These are phyloP conservation scores for Chenopodium album DNA, from an alignment of 148 eudicot genomes.

Conservation along the genomic window DNA sequence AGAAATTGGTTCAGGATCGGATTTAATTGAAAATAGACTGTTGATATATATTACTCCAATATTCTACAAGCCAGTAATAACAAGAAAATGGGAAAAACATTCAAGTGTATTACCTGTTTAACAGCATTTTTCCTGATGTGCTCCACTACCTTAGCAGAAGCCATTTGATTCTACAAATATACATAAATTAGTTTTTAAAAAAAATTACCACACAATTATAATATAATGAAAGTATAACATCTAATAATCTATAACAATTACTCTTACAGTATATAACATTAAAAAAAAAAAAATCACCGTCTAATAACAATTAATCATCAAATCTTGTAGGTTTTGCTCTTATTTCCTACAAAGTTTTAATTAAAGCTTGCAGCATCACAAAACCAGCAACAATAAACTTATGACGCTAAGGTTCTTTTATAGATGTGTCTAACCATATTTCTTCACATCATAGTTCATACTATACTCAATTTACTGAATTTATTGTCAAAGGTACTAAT, in stretches of 20 bases:
- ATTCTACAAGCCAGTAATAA: no score
- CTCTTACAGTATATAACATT: no score
- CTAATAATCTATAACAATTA: no score
- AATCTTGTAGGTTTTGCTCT: background rate
- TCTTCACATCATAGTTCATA: no score
- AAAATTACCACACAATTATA: background rate
- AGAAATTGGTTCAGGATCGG: background rate
- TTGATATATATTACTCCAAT: no score
- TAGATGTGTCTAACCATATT: no score
- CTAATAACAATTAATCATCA: background rate
- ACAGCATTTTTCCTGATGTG: background rate
- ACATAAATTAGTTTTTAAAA: no score
- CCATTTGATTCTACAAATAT: background rate
- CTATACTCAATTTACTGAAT: background rate
- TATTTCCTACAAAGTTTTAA: background rate
- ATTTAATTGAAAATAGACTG: background rate
- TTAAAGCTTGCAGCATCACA: no score
- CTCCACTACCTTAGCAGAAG: slow-evolving; percentile 5
- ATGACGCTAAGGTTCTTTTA: no score
- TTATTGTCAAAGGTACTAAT: no score
- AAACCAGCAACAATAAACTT: background rate
- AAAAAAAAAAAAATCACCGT: no score
- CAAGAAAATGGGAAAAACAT: background rate
- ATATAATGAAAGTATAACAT: background rate
- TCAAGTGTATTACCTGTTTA: background rate